Base-by-base conservation (phyloP, 1,284 basidiomycete species). In the Sutorius eximius region DNA sequence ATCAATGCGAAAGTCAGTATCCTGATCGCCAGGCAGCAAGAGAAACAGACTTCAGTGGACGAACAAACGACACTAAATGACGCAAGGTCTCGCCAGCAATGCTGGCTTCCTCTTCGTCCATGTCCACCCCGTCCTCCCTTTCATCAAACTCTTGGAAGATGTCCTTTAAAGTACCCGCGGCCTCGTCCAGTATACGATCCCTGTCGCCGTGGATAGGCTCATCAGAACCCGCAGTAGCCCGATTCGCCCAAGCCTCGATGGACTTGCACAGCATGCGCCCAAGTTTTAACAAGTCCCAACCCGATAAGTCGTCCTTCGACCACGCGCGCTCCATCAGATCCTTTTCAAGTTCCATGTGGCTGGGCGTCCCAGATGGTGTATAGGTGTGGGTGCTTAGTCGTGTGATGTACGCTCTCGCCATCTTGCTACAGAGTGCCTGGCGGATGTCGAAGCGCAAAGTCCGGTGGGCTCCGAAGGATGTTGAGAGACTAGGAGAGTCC, bases 241-340 rank as follows among this genome's bases (percentile, higher is more conserved):
- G 75, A 11, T 65, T 71, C 16, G 86, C 75, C 88, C 88, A 91
- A 6, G 76, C 76, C 41, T 76, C 73, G 5, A 83, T 73, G 29
- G 83, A 80, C 27, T 74, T 75, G 30, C 75, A 75, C 11, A 89
- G 64, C 41, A 80, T 71, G 43, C 74, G 74, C 1, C 82, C 82
- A n/a, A 88, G 75, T 34, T 81, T 75, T 8, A 76, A 76, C 15
- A 86, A 76, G 53, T 87, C 85, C 83, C 86, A 88, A 4, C 79
- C 80, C 45, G 73, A 77, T 15, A 77, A 70, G 40, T 84, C 82
- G 46, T 87, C 82, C 61, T 81, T 82, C 2, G 82, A 76, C 85
- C 85, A 90, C 0, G 86, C 87, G 3, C 80, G 78, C 58, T 87
- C 85, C 77, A 90, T 79, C 45, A 89, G 65, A 18, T 83, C 82